phyloP scores from a whole-genome alignment of 495 filamentous ascomycete species.

The Neurospora africana region DNA sequence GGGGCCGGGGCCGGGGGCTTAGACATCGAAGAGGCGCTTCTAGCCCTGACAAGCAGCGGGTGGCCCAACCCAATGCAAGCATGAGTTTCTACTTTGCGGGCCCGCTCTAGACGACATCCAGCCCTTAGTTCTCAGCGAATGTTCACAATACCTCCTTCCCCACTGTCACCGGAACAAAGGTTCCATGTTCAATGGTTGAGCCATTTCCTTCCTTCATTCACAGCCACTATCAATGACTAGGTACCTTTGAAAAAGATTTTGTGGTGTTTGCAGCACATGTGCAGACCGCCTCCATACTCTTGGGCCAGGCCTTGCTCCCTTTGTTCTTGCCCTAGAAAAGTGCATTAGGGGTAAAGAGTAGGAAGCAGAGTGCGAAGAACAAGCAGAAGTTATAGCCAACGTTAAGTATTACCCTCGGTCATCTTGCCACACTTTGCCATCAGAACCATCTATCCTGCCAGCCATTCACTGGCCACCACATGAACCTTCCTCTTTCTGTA shows the following conservation, averaged over 20 bases:
- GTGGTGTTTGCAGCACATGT: background rate
- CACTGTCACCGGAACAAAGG: background rate
- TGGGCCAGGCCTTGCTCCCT: background rate
- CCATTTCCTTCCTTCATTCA: background rate
- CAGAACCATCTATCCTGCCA: background rate
- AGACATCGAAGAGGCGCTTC: background rate
- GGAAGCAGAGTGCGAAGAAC: too few species aligned
- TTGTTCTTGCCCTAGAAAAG: background rate
- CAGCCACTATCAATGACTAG: background rate
- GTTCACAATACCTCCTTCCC: too few species aligned
- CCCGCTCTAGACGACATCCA: background rate
- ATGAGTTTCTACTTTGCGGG: background rate
- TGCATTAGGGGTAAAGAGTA: too few species aligned
- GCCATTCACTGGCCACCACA: background rate
- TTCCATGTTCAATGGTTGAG: background rate
- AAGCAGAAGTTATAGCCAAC: too few species aligned
- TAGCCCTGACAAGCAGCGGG: background rate
- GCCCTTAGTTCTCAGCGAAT: too few species aligned
- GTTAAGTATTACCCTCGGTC: background rate
- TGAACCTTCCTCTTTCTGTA: background rate
- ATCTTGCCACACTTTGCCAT: background rate
- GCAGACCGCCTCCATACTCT: background rate
- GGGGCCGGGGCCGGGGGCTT: background rate
- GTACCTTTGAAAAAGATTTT: background rate
- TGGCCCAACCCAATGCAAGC: background rate